Evolutionary conservation across 139 green algal species (phyloP).

Genomic region (Chlamydomonas sp.): DNA sequence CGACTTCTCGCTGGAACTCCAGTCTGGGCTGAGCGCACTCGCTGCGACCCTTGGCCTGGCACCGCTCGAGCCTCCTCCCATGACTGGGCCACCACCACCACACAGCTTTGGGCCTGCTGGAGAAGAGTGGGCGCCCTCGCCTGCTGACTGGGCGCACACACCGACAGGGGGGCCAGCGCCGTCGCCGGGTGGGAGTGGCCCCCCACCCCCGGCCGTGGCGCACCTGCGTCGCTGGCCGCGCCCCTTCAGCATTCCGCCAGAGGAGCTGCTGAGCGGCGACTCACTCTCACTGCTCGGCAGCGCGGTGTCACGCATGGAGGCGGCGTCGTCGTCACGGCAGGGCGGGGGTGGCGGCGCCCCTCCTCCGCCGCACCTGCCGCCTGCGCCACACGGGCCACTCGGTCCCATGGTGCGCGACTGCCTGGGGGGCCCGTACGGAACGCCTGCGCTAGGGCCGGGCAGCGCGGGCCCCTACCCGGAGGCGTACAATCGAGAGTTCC

Average conservation of each 20-base stretch:
- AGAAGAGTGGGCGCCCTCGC: too few relatives aligned
- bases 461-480: slow-evolving; percentile 2
- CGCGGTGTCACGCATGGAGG: background rate
- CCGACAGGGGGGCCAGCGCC: too few relatives aligned
- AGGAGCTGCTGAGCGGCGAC: background rate
- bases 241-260: too few relatives aligned
- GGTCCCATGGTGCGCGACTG: background rate
- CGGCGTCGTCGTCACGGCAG: too few relatives aligned
- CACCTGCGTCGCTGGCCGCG: too few relatives aligned
- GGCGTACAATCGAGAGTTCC: slow-evolving; percentile 3
- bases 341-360: background rate
- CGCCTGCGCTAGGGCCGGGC: background rate
- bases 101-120: too few relatives aligned
- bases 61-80: background rate
- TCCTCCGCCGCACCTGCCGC: background rate
- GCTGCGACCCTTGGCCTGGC: background rate
- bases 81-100: too few relatives aligned
- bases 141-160: too few relatives aligned
- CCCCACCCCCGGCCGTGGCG: too few relatives aligned
- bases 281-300: background rate
- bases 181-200: too few relatives aligned
- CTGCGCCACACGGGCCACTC: background rate
- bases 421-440: background rate
- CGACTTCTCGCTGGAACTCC: background rate
- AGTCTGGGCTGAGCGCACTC: background rate